Base-by-base conservation (phyloP, 2,329 filamentous ascomycete species). In the Pestalotiopsis sp. region DNA sequence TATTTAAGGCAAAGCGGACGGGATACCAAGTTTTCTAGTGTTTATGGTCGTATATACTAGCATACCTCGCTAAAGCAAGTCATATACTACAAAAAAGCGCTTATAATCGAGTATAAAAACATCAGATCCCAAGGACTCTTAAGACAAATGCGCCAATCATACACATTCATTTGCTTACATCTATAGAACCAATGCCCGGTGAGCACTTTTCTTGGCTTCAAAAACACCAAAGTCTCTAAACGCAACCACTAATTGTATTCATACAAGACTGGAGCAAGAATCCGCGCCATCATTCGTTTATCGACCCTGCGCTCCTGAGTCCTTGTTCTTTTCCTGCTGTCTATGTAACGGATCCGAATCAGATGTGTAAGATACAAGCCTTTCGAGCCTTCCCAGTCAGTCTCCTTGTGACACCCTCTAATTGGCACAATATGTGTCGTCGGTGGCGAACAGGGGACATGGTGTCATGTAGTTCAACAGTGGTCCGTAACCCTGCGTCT, bases 31-130 rank as follows among this genome's bases (percentile, higher is more conserved):
- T 36, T 36, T 7, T 36, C 31, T 36, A 36, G 31, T 36, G 6
- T 36, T 7, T 36, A 36, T 36, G 31, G 31, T 36, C 31, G 31
- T 36, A 36, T 31, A 7, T 31, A 9, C 7, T 1, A 2, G 7
- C 1, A 31, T 9, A 1, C 1, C 3, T 27, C 4, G 3, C 3
- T 4, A 31, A 1, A 2, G 9, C 31, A 31, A 31, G 1, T 2
- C 9, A 31, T 31, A 9, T 9, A 36, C 6, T 0, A 9, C 7
- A 9, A 2, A 9, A 36, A 36, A 2, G 6, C 31, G 31, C 31
- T 7, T 0, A 6, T 1, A 36, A 36, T 36, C 31, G 1, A 36
- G 31, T 36, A 36, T 36, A 9, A 9, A 36, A 36, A 7, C 7
- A 7, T 7, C 7, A 36, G 6, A 36, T 36, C 31, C 7, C 31